Evolutionary conservation across 768 basidiomycete species (phyloP).

Genomic region (Termitomyces bulborhizus): DNA sequence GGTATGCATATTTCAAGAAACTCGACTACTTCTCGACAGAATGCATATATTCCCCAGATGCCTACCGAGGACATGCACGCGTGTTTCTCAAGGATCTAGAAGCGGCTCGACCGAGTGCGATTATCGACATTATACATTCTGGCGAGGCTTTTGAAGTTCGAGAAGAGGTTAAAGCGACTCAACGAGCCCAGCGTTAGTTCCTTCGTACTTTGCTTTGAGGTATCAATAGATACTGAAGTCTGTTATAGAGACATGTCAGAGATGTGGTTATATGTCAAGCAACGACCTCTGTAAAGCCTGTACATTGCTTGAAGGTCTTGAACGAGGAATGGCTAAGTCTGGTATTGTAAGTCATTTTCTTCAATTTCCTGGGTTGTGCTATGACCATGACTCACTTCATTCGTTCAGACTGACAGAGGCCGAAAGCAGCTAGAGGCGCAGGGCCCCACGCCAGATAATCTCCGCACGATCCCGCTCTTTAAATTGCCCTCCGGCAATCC

Average conservation of each 20-base stretch:
- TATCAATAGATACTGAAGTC: constrained; percentile 3
- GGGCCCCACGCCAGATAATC: constrained; percentile 55
- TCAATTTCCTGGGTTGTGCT: not conserved
- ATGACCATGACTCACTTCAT: not conserved
- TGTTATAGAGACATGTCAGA: constrained; percentile 72
- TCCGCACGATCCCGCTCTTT: constrained; percentile 76
- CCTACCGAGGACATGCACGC: constrained; percentile 94
- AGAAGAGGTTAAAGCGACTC: constrained; percentile 77
- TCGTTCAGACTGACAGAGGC: constrained; percentile 55
- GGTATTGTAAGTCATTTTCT: constrained; percentile 45
- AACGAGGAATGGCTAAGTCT: constrained; percentile 68
- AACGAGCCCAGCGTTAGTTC: constrained; percentile 77
- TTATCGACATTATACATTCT: constrained; percentile 96
- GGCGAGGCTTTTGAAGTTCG: constrained; percentile 88
- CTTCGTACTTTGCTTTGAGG: not conserved
- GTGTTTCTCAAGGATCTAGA: constrained; percentile 94
- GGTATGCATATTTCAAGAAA: constrained; percentile 99
- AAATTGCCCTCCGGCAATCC: constrained; percentile 38
- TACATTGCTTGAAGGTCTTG: constrained; percentile 83
- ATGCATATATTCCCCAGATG: constrained; percentile 98
- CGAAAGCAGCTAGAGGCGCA: constrained; percentile 55
- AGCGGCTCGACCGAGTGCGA: constrained; percentile 87
- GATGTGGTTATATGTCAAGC: constrained; percentile 95
- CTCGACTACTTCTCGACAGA: constrained; percentile 99
- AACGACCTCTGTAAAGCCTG: constrained; percentile 98